Evolutionary conservation across 2,329 filamentous ascomycete genomes (phyloP).

Genomic region (Talaromyces sp.): DNA sequence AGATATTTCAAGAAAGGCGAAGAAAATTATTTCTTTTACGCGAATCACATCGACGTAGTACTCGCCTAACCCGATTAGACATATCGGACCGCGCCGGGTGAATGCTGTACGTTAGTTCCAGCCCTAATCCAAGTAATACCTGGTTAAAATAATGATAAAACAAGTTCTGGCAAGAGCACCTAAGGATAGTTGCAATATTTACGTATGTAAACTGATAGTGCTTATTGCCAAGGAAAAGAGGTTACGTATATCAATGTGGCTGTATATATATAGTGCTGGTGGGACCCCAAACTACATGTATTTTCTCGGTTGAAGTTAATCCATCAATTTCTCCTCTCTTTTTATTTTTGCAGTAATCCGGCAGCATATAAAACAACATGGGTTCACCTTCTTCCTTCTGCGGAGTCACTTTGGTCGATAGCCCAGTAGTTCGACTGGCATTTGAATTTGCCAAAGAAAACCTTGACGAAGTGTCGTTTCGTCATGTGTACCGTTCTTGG

Average conservation of each 20-base stretch:
- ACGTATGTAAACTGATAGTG: background rate
- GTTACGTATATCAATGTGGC: background rate
- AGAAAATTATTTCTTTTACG: no score
- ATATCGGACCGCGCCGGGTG: background rate
- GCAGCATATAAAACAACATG: background rate
- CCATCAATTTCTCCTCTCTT: background rate
- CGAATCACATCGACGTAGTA: background rate
- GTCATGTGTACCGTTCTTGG: conserved; percentile 30
- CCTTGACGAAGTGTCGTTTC: background rate
- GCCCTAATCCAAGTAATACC: no score
- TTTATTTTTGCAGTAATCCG: background rate
- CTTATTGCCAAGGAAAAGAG: background rate
- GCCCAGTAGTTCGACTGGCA: background rate
- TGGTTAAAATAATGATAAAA: background rate
- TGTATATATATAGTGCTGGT: background rate
- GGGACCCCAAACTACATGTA: no score
- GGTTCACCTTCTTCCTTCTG: background rate
- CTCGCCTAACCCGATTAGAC: background rate
- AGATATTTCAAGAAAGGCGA: no score
- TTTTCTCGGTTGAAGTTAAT: background rate
- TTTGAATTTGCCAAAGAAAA: background rate
- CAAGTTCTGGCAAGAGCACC: background rate
- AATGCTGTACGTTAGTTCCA: background rate
- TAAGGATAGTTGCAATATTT: background rate
- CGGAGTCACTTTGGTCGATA: background rate